Evolutionary conservation across 345 rosid genomes (phyloP), one percentile per base, ranked within the genome.

Genomic region (Orychophragmus violaceus): DNA sequence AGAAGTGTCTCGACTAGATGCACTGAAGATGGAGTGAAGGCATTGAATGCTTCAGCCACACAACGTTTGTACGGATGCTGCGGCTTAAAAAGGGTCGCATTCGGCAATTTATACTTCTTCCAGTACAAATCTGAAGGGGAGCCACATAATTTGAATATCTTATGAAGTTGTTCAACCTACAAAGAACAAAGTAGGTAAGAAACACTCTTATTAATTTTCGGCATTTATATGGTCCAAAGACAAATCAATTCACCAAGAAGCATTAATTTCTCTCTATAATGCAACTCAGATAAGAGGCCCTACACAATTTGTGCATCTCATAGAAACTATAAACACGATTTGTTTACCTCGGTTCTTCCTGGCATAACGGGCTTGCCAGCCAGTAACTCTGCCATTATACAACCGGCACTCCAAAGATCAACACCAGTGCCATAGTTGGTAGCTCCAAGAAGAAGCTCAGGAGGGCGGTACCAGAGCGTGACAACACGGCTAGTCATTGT

Each of bases 321-420:
- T 6, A 51, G 62, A 37, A 46, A 21, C 39, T 49, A 52, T 21
- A 23, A 53, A 46, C n/a, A 55, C 16, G 12, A 10, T 50, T 74
- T 74, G 10, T n/a, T 42, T 82, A 89, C 98, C 95, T 92, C 96
- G 5, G 98, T 89, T 56, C 95, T 72, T 56, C 98, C 98, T 0
- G 90, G 95, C 90, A 92, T 81, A 65, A 92, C 84, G 10, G 98
- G 96, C 66, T 84, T 87, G 72, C 95, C 95, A 54, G 87, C 77
- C 28, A 92, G 87, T 66, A 92, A 77, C 81, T 92, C 98, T 0
- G 96, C 92, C 85, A 92, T 55, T 69, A 92, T 85, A 77, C 98
- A 92, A 64, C 98, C 98, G 3, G 92, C 89, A 79, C 98, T 89
- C 98, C 95, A 89, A n/a, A 92, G 84, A 70, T 92, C 98, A 75